These are phyloP conservation scores for Xerocomus tenax DNA, from an alignment of 1,284 basidiomycete species.

Conservation along the genomic window DNA sequence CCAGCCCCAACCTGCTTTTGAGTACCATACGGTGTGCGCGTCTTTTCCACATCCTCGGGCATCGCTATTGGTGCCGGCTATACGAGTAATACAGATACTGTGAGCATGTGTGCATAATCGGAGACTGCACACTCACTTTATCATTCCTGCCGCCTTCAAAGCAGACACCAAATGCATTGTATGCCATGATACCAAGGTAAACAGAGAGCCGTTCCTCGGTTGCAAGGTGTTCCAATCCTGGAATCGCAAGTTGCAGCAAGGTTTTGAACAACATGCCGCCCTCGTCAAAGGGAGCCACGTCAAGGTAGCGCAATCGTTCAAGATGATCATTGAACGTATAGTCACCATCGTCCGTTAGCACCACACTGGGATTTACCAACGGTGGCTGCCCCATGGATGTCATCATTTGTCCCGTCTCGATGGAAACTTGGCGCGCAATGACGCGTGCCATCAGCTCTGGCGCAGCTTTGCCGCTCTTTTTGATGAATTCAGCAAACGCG, in stretches of 20 bases:
- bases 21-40: constrained; percentile 66
- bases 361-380: constrained; percentile 33
- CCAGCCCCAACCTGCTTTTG: constrained; percentile 64
- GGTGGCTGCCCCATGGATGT: constrained; percentile 22
- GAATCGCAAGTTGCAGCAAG: constrained; percentile 55
- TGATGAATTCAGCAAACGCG: constrained; percentile 48
- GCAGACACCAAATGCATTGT: constrained; percentile 66
- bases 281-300: constrained; percentile 41
- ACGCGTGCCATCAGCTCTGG: constrained; percentile 61
- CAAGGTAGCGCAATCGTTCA: constrained; percentile 61
- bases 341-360: constrained; percentile 42
- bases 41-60: constrained; percentile 61
- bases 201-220: constrained; percentile 53
- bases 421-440: constrained; percentile 59
- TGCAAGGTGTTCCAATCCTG: constrained; percentile 62
- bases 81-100: constrained; percentile 16
- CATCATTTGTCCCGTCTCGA: constrained; percentile 54
- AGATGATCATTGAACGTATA: constrained; percentile 68
- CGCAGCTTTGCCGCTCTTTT: constrained; percentile 38
- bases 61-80: constrained; percentile 45
- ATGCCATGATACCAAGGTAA: constrained; percentile 62
- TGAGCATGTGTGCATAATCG: constrained; percentile 1
- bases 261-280: constrained; percentile 46
- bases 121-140: constrained; percentile 40
- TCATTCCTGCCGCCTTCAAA: constrained; percentile 58